A percentile compares a stretch with the other conserved stretches of the same genome.
Conservation (phyloP, 768 basidiomycete species). For the Boletales sp. region DNA sequence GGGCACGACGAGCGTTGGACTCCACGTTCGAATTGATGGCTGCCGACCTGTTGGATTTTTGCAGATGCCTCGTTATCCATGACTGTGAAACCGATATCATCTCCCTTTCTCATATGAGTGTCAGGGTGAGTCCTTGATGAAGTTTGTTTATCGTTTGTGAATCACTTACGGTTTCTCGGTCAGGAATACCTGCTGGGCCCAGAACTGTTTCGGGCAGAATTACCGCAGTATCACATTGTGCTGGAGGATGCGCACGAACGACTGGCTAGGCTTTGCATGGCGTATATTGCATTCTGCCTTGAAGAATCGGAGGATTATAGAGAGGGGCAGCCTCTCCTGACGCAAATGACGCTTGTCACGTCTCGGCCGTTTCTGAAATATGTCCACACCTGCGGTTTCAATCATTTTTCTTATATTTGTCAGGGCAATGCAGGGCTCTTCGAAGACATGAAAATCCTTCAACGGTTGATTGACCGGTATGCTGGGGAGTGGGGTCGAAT, state of each 20-base stretch:
- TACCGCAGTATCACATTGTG: conserved; percentile 5
- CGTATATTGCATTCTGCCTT: conserved; percentile 7
- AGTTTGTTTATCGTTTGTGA: not conserved
- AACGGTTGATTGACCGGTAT: not conserved
- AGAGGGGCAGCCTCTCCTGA: not conserved
- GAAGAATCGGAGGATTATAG: not conserved
- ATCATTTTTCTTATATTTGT: not conserved
- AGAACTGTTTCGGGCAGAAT: not conserved
- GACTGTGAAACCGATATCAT: conserved; percentile 8
- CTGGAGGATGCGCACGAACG: conserved; percentile 6
- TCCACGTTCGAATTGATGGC: not conserved
- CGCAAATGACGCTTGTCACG: not conserved
- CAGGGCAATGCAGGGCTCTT: not conserved
- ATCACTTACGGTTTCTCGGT: not conserved
- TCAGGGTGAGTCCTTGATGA: conserved; percentile 6
- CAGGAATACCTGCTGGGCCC: conserved; percentile 13
- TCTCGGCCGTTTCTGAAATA: conserved; percentile 6
- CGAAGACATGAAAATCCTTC: not conserved
- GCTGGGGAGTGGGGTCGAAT: conserved; percentile 1
- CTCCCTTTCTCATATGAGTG: conserved; percentile 13
- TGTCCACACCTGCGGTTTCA: conserved; percentile 2
- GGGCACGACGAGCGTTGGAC: conserved; percentile 1
- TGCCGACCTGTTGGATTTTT: not conserved
- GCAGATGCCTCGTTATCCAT: conserved; percentile 8
- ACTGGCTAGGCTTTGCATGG: conserved; percentile 8